Conservation (phyloP, 2,329 filamentous ascomycete genomes). For the Colletotrichum zoysiae region DNA sequence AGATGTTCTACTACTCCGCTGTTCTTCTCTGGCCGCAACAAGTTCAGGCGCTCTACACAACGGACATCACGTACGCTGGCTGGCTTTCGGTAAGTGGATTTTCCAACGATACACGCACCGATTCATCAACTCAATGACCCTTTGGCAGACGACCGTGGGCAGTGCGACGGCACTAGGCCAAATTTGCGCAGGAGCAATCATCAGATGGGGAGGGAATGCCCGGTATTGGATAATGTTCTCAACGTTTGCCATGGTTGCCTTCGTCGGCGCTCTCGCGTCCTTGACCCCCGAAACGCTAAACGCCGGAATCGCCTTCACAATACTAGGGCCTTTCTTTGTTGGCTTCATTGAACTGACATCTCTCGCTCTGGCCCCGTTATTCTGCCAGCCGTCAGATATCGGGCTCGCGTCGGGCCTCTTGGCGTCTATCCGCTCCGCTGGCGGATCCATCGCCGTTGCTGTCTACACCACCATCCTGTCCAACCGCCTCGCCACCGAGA, state of each 20-base stretch:
- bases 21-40: slow-evolving; percentile 54
- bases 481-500: slow-evolving; percentile 52
- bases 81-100: slow-evolving; percentile 49
- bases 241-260: slow-evolving; percentile 53
- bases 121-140: background rate
- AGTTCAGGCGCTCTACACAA: slow-evolving; percentile 51
- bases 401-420: slow-evolving; percentile 56
- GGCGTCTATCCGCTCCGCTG: slow-evolving; percentile 55
- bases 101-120: background rate
- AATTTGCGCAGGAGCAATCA: slow-evolving; percentile 49
- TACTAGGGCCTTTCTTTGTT: slow-evolving; percentile 53
- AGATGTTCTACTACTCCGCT: slow-evolving; percentile 51
- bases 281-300: slow-evolving; percentile 50
- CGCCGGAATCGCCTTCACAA: slow-evolving; percentile 51
- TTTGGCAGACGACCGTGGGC: slow-evolving; percentile 49
- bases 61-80: slow-evolving; percentile 51
- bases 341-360: slow-evolving; percentile 53
- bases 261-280: slow-evolving; percentile 51
- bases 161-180: slow-evolving; percentile 52
- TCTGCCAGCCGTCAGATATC: slow-evolving; percentile 55
- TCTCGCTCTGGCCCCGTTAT: slow-evolving; percentile 52
- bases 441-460: slow-evolving; percentile 53
- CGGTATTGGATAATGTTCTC: slow-evolving; percentile 54
- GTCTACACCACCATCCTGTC: slow-evolving; percentile 56
- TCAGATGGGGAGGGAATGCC: slow-evolving; percentile 52